These are phyloP conservation scores for Monosporascus cannonballus DNA, from an alignment of 2,329 filamentous ascomycete species.

Conservation along the genomic window DNA sequence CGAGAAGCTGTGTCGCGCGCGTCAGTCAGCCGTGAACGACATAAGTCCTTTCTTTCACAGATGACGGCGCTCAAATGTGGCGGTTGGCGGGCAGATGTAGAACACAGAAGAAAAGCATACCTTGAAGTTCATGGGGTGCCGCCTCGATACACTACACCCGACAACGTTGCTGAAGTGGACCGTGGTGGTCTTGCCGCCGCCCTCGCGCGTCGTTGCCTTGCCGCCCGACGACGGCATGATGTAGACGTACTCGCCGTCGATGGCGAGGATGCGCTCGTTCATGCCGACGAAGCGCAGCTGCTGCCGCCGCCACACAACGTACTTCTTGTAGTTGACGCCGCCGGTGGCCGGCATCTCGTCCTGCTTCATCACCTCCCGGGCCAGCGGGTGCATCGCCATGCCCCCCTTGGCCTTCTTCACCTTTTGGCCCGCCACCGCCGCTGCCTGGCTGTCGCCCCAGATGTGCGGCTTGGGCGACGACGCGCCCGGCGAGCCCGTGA, in stretches of 20 bases:
- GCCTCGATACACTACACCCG: constrained; percentile 73
- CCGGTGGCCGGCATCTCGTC: constrained; percentile 45
- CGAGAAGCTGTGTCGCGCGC: constrained; percentile 46
- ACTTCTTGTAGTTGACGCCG: constrained; percentile 61
- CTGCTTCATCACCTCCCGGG: constrained; percentile 55
- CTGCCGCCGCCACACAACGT: constrained; percentile 75
- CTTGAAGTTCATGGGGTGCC: constrained; percentile 76
- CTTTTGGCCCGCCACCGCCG: constrained; percentile 39
- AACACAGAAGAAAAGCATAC: constrained; percentile 33
- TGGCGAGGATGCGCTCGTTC: constrained; percentile 69
- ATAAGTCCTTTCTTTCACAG: background rate
- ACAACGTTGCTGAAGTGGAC: constrained; percentile 79
- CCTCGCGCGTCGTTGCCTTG: constrained; percentile 55
- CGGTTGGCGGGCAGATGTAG: background rate
- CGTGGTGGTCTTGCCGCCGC: constrained; percentile 63
- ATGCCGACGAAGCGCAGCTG: constrained; percentile 73
- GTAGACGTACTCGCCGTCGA: constrained; percentile 82
- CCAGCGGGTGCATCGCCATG: constrained; percentile 59
- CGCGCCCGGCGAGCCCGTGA: constrained; percentile 62
- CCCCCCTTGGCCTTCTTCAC: constrained; percentile 39
- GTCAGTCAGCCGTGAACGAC: background rate
- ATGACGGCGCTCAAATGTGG: background rate
- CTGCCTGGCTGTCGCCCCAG: constrained; percentile 51
- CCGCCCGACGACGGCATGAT: constrained; percentile 68
- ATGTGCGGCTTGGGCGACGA: constrained; percentile 61